These are phyloP conservation scores for Neoboletus brunneissimus DNA, from an alignment of 768 basidiomycete species.

Conservation along the genomic window DNA sequence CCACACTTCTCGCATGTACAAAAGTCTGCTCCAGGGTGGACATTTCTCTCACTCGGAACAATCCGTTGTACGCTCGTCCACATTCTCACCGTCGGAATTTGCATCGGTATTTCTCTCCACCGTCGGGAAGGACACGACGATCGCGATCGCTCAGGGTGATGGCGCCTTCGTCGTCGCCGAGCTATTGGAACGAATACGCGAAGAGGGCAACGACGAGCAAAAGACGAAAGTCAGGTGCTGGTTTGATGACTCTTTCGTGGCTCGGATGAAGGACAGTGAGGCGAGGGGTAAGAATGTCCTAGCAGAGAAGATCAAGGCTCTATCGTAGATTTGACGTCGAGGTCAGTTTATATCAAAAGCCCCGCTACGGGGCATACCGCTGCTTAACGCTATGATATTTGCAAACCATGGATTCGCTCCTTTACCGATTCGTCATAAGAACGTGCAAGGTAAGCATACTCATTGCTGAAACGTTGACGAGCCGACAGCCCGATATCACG, in stretches of 20 bases:
- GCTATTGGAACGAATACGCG: slow-evolving; percentile 57
- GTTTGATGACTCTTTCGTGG: slow-evolving; percentile 51
- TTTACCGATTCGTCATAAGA: neutral
- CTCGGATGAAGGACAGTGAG: slow-evolving; percentile 49
- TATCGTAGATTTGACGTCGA: slow-evolving; percentile 21
- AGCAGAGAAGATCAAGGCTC: slow-evolving; percentile 48
- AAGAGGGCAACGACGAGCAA: slow-evolving; percentile 39
- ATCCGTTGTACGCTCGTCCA: slow-evolving; percentile 47
- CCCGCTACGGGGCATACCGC: neutral
- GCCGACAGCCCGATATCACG: too few relatives aligned
- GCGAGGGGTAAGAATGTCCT: slow-evolving; percentile 74
- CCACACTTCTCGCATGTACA: slow-evolving; percentile 82
- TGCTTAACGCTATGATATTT: neutral
- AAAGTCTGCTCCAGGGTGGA: slow-evolving; percentile 86
- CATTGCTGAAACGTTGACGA: too few relatives aligned
- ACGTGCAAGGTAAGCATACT: too few relatives aligned
- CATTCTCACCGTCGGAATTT: slow-evolving; percentile 60
- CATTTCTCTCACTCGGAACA: slow-evolving; percentile 71
- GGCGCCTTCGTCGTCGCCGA: slow-evolving; percentile 79
- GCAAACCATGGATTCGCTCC: neutral
- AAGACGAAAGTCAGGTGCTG: slow-evolving; percentile 50
- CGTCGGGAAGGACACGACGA: slow-evolving; percentile 50
- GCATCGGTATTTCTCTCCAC: slow-evolving; percentile 54
- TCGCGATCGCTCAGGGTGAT: slow-evolving; percentile 56
- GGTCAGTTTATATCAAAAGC: slow-evolving; percentile 10